Evolutionary conservation across 2,329 filamentous ascomycete species (phyloP).

Genomic region (Pyricularia pennisetigena): DNA sequence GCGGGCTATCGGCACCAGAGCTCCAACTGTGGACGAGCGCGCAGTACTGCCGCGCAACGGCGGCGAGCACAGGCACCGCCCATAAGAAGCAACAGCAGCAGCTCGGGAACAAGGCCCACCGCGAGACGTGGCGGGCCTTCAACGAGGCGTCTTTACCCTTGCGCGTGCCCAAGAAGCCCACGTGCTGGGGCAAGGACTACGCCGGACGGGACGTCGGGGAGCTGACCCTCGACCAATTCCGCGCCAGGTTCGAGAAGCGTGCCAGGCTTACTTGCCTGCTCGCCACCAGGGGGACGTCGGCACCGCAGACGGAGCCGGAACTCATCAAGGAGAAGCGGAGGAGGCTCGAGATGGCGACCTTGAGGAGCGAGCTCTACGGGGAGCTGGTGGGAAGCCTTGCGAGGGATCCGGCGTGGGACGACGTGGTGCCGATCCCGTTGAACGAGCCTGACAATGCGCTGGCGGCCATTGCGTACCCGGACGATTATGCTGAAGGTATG

Average conservation of each 20-base stretch:
- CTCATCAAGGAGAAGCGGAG: constrained; percentile 34
- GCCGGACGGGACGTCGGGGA: constrained; percentile 37
- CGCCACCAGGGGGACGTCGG: not conserved
- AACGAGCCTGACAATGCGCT: constrained; percentile 77
- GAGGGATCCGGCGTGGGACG: constrained; percentile 69
- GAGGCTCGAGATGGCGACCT: constrained; percentile 38
- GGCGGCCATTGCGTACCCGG: constrained; percentile 84
- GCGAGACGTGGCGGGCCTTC: constrained; percentile 48
- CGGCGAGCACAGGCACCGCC: constrained; percentile 17
- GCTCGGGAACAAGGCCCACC: constrained; percentile 35
- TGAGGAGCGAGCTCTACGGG: constrained; percentile 44
- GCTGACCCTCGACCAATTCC: constrained; percentile 35
- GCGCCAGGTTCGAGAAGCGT: constrained; percentile 29
- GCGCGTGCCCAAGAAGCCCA: constrained; percentile 25
- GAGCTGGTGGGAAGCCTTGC: constrained; percentile 41
- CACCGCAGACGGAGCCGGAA: constrained; percentile 23
- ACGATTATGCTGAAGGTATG: constrained; percentile 73
- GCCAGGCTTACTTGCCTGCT: constrained; percentile 31
- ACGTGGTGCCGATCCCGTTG: constrained; percentile 73
- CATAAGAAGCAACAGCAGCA: constrained; percentile 6
- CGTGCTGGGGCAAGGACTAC: constrained; percentile 40
- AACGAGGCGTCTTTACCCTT: constrained; percentile 41
- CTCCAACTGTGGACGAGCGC: constrained; percentile 37
- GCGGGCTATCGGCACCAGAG: constrained; percentile 35
- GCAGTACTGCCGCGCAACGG: constrained; percentile 31